A percentile compares a stretch with the other conserved stretches of the same genome.
Conservation (phyloP, 768 basidiomycete genomes). For the Mycena chlorophos region DNA sequence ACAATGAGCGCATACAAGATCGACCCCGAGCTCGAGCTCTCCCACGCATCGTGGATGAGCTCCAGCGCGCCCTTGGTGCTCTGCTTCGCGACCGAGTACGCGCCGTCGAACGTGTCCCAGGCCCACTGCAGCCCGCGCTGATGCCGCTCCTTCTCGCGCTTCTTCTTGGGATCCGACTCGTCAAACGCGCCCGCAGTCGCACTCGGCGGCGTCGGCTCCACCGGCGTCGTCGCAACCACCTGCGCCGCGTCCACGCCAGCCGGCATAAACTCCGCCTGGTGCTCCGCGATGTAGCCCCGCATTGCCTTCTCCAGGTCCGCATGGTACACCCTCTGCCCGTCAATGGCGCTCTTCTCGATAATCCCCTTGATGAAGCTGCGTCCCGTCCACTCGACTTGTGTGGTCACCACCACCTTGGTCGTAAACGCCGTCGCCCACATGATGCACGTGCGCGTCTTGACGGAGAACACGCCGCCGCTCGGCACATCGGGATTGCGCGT, state of each 20-base stretch:
- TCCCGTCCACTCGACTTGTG: conserved; percentile 94
- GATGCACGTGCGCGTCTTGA: conserved; percentile 92
- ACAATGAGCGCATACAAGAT: conserved; percentile 75
- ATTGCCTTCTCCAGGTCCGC: conserved; percentile 80
- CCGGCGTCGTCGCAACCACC: conserved; percentile 45
- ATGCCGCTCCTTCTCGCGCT: conserved; percentile 67
- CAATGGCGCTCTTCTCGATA: conserved; percentile 87
- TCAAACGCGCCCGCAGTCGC: conserved; percentile 18
- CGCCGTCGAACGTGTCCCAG: conserved; percentile 81
- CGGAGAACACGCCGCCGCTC: conserved; percentile 86
- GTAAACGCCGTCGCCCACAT: conserved; percentile 87
- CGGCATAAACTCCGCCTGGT: conserved; percentile 86
- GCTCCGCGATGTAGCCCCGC: conserved; percentile 85
- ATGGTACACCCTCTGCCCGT: conserved; percentile 90
- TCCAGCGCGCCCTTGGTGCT: conserved; percentile 74
- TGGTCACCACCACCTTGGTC: conserved; percentile 82
- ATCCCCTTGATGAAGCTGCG: conserved; percentile 96
- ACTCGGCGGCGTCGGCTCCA: conserved; percentile 12
- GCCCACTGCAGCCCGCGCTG: conserved; percentile 83
- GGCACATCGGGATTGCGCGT: conserved; percentile 95
- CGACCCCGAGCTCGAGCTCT: conserved; percentile 69
- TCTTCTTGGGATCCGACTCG: conserved; percentile 41
- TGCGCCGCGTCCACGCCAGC: conserved; percentile 68
- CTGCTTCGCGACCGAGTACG: conserved; percentile 66
- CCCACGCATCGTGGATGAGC: conserved; percentile 78